Base-by-base conservation (phyloP, 139 green algal genomes). In the Chlorella sp. region DNA sequence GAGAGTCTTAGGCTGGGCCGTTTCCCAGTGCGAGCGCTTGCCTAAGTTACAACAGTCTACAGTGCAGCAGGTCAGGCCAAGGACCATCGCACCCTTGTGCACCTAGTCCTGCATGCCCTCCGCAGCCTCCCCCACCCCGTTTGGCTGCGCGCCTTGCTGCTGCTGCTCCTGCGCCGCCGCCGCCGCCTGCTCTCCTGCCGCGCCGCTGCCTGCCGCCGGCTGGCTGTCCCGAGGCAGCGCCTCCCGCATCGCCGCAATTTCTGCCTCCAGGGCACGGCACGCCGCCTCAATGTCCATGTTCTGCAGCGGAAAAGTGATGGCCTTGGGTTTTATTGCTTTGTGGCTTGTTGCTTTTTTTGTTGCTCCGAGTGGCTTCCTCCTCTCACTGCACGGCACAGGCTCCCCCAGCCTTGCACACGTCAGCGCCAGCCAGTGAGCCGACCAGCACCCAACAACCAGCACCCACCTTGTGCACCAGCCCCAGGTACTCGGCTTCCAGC, bases 381-480 rank as follows among this genome's bases (percentile, higher is more conserved):
- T n/a, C n/a, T n/a, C n/a, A n/a, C n/a, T n/a, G n/a, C n/a, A n/a
- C n/a, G n/a, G n/a, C n/a, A n/a, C n/a, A n/a, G n/a, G n/a, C n/a
- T n/a, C n/a, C n/a, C n/a, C n/a, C n/a, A n/a, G n/a, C n/a, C n/a
- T n/a, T n/a, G n/a, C n/a, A n/a, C n/a, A n/a, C n/a, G n/a, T n/a
- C n/a, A n/a, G n/a, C n/a, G n/a, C n/a, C n/a, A n/a, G n/a, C n/a
- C n/a, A n/a, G n/a, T n/a, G n/a, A n/a, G n/a, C n/a, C n/a, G n/a
- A n/a, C n/a, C n/a, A n/a, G n/a, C n/a, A n/a, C n/a, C n/a, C n/a
- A n/a, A n/a, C n/a, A n/a, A n/a, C n/a, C n/a, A n/a, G n/a, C n/a
- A n/a, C 25, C 21, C 60, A 34, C 25, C 75, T 96, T 95, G 20
- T 74, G 68, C 28, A 96, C 75, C 55, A 92, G 38, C 4, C 34